Evolutionary conservation across 164 flowering plant genomes (phyloP), one percentile per base, ranked within the genome.

Genomic region (Sedum album): DNA sequence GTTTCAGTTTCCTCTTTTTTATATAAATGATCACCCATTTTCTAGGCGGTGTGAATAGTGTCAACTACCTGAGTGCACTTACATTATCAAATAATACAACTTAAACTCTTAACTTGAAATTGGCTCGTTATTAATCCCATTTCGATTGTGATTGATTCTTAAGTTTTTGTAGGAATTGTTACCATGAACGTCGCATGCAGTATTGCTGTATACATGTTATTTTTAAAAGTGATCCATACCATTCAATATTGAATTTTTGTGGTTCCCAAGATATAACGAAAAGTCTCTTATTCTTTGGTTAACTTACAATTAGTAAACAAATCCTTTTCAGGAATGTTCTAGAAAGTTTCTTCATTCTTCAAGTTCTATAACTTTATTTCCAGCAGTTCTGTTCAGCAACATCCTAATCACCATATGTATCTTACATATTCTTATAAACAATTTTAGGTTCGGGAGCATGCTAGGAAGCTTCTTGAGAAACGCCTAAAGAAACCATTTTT

Each of bases 401-500:
- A 57, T 57, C 62, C 60, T 46, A 31, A 20, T 31, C 2, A 10
- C 30, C 5, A 30, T 35, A 7, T 49, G 9, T 28, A 41, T 60
- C 60, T 60, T 41, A 69, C 31, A 46, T 18, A n/a, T 57, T 68
- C 28, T 25, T 69, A 13, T 36, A 38, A 26, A 26, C 17, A 26
- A 26, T 17, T 76, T 26, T 71, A 95, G 99, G 99, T 95, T 70
- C 83, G 91, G 36, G 97, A 90, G 69, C 97, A 95, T 86, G 99
- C 94, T 25, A 85, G 97, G 65, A 95, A 92, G 76, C 96, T 95
- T 77, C 62, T 95, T 79, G 99, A 95, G 82, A 95, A 95, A 71
- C 88, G 87, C 71, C 57, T 88, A 4, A 80, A 77, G 81, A 95
- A 89, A 77, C 99, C 99, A 2, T 95, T 95, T 75, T 95, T 95